Conservation (phyloP, 305 asterid species). For the Plantago coronopus region DNA sequence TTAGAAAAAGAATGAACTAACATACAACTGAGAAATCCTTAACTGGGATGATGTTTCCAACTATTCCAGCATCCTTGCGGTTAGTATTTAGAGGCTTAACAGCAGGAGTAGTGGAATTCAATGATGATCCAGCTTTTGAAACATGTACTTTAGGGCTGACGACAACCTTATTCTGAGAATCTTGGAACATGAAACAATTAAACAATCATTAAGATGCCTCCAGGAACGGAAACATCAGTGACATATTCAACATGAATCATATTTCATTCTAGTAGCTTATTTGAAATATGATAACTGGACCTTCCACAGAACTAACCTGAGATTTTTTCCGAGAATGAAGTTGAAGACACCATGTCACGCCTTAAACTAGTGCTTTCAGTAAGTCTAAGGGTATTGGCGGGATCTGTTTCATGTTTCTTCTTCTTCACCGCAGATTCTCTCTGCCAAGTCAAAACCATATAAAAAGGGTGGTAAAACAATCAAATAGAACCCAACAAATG, state of each 20-base stretch:
- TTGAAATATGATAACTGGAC: slow-evolving; percentile 10
- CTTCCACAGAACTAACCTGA: slow-evolving; percentile 50
- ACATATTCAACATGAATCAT: neutral
- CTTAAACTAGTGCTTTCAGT: slow-evolving; percentile 28
- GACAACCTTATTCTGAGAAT: slow-evolving; percentile 30
- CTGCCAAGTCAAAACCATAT: slow-evolving; percentile 32
- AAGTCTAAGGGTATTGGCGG: slow-evolving; percentile 27
- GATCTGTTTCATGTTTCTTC: slow-evolving; percentile 48
- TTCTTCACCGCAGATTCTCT: slow-evolving; percentile 79
- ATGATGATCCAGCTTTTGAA: slow-evolving; percentile 35
- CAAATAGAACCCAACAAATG: neutral
- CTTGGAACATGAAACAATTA: slow-evolving; percentile 34
- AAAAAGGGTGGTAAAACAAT: neutral
- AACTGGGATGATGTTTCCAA: slow-evolving; percentile 43
- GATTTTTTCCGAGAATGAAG: slow-evolving; percentile 25
- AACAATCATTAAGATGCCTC: slow-evolving; percentile 18
- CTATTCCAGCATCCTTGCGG: slow-evolving; percentile 21
- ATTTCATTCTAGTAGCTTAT: neutral
- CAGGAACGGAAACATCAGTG: neutral
- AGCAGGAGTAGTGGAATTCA: slow-evolving; percentile 29
- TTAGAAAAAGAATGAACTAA: slow-evolving; percentile 20
- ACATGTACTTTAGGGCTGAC: slow-evolving; percentile 32
- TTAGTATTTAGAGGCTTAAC: slow-evolving; percentile 20
- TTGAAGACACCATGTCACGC: slow-evolving; percentile 26
- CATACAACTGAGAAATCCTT: slow-evolving; percentile 46